A percentile compares a stretch with the other conserved stretches of the same genome.
phyloP scores from a whole-genome alignment of 352 stramenopile species.

The Phytophthora sansomeana region DNA sequence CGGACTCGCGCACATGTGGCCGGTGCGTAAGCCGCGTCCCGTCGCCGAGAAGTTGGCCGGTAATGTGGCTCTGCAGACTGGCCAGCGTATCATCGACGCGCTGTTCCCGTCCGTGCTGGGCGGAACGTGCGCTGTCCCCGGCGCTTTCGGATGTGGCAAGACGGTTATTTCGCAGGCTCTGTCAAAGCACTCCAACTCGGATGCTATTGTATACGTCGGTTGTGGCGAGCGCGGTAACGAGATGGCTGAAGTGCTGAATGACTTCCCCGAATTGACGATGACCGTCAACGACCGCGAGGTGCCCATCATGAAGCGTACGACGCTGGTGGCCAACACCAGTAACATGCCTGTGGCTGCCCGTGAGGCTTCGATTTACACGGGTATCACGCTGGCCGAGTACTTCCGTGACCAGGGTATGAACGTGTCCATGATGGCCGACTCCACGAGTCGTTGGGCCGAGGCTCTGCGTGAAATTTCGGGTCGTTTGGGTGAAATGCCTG shows the following conservation, averaged over 20 bases:
- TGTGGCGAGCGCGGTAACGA: constrained; percentile 99
- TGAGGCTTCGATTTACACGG: constrained; percentile 99
- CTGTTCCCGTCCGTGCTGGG: constrained; percentile 99
- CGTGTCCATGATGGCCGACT: constrained; percentile 99
- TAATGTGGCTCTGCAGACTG: constrained; percentile 98
- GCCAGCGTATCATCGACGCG: constrained; percentile 99
- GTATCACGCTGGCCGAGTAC: constrained; percentile 99
- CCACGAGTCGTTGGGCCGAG: constrained; percentile 99
- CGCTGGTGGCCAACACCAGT: constrained; percentile 99
- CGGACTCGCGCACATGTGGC: constrained; percentile 98
- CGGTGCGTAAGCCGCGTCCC: constrained; percentile 96
- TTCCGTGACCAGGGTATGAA: constrained; percentile 99
- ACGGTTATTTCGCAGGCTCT: constrained; percentile 99
- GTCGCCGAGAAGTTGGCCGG: constrained; percentile 98
- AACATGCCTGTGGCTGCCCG: constrained; percentile 99
- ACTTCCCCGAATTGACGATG: constrained; percentile 99
- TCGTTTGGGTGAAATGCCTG: constrained; percentile 99
- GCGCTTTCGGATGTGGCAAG: constrained; percentile 99
- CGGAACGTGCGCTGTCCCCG: constrained; percentile 98
- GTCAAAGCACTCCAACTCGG: constrained; percentile 99
- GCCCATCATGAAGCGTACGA: constrained; percentile 99
- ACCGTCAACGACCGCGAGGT: constrained; percentile 97
- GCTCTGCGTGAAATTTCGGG: constrained; percentile 99
- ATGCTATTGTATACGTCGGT: constrained; percentile 99
- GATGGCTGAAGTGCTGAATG: constrained; percentile 98